Percentiles rank a stretch among this genome's conserved stretches.
phyloP scores from a whole-genome alignment of 345 rosid genomes.

The Citrus australasica region DNA sequence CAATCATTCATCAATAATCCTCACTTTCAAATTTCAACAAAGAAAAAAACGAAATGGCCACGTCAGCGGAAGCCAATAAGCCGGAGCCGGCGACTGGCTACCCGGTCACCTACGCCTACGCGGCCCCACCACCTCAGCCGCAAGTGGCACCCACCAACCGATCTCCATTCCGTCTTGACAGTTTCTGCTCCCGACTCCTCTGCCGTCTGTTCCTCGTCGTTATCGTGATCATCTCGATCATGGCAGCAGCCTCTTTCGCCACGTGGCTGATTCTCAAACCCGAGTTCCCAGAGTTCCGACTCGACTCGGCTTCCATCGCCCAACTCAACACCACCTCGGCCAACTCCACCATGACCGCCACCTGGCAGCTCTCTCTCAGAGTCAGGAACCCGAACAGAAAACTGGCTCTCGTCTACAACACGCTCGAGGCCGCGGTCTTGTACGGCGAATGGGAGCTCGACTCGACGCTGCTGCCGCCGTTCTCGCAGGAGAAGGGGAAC shows the following conservation, averaged over 20 bases:
- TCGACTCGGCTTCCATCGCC: slow-evolving; percentile 27
- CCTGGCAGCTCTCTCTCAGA: slow-evolving; percentile 27
- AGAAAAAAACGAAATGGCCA: background rate
- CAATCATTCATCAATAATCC: background rate
- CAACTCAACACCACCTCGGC: slow-evolving; percentile 23
- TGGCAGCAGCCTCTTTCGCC: background rate
- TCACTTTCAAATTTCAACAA: background rate
- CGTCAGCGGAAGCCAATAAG: slow-evolving; percentile 3
- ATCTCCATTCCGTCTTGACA: background rate
- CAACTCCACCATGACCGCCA: slow-evolving; percentile 31
- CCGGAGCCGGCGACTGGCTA: slow-evolving; percentile 11
- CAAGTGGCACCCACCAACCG: background rate
- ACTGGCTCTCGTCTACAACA: slow-evolving; percentile 8
- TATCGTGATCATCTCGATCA: background rate
- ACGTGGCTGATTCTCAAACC: slow-evolving; percentile 34
- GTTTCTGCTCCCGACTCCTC: background rate
- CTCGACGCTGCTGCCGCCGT: slow-evolving; percentile 6
- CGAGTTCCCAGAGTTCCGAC: slow-evolving; percentile 26
- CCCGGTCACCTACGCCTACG: slow-evolving; percentile 5
- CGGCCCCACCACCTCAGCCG: slow-evolving; percentile 1
- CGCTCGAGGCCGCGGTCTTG: slow-evolving; percentile 11
- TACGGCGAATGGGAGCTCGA: background rate
- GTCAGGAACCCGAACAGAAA: slow-evolving; percentile 35
- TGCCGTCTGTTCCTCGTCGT: background rate
- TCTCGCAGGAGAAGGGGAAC: slow-evolving; percentile 1